Base-by-base conservation (phyloP, 2,329 filamentous ascomycete species). In the Aspergillus carbonarius region DNA sequence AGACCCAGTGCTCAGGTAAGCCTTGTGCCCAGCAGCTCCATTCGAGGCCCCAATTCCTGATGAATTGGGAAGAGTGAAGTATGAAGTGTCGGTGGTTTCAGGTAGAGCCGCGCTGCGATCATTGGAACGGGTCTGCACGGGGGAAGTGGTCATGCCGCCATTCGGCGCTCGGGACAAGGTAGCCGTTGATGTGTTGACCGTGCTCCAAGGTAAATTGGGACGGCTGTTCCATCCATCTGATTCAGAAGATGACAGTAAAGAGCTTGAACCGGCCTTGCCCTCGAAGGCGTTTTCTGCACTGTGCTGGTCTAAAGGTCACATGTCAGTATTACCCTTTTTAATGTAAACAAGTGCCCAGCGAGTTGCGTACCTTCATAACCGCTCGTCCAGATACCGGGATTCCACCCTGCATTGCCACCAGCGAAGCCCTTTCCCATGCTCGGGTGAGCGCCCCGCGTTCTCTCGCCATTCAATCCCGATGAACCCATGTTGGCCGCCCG, bases 181-280 rank as follows among this genome's bases (percentile, higher is more conserved):
- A 2, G 75, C 74, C 7, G 77, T 76, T 12, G 78, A 74, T 40
- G 72, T 75, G 47, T 85, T 83, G 23, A 79, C 67, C 6, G 76
- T 75, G 62, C 82, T 83, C 89, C 89, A 92, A 15, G 84, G 82
- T 37, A 81, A 77, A 62, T 77, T 80, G 53, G 79, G 76, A 47
- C 79, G 78, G 53, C 74, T 75, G 60, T 68, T 73, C 86, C 88
- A 90, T 48, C 81, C 79, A 65, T 90, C 88, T 17, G 85, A 84
- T 68, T 91, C 88, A 9, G 89, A 90, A 42, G 86, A 85, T 46
- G 85, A 82, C 60, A 90, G 81, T 39, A 92, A 79, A 59, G 88
- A 89, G 60, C 86, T 83, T 5, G 89, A 91, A 50, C 89, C 89
- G 3, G 85, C 87, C 68, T 88, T 85, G 55, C 78, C 81, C 64